Base-by-base conservation (phyloP, 2,329 filamentous ascomycete genomes). In the Talaromyces sp. region DNA sequence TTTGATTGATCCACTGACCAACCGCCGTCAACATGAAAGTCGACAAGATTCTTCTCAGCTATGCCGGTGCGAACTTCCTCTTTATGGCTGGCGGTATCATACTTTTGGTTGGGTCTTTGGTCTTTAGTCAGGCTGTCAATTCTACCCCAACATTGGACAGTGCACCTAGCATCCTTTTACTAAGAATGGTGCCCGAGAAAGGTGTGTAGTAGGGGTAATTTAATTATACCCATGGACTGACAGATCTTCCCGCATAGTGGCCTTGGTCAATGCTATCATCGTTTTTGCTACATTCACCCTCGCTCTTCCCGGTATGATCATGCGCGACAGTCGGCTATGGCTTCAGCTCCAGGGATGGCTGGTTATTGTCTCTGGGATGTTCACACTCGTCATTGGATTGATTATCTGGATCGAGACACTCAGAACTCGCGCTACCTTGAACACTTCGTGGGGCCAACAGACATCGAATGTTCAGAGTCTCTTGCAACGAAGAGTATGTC, bases 361-460 rank as follows among this genome's bases (percentile, higher is more conserved):
- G 71, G 77, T 88, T 44, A 80, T 85, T n/a, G 61, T 86, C 46
- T 86, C 83, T 71, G 83, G 79, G 1, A 63, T 89, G 58, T 88
- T 89, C 75, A 89, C 85, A 21, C 76, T 91, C 70, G 76, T 84
- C 62, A 77, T 91, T 39, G 89, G 89, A 50, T 77, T 91, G 55
- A 81, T 83, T 66, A 80, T 91, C 66, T 92, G 89, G 91, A 84
- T 92, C 71, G 79, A 87, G 69, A 93, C 91, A 1, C 79, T 95
- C 68, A 83, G 81, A 69, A 88, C 88, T 52, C 84, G 88, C 71
- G 81, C 82, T 40, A 84, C 85, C 65, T 85, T 93, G 64, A 79
- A 76, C 63, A 72, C 76, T 1, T 80, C 89, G 59, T 95, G 89
- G 84, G 77, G 79, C 25, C 71, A 76, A 5, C 86, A 90, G 74